These are phyloP conservation scores for Colletotrichum destructivum DNA, from an alignment of 2,329 filamentous ascomycete genomes.

Conservation along the genomic window DNA sequence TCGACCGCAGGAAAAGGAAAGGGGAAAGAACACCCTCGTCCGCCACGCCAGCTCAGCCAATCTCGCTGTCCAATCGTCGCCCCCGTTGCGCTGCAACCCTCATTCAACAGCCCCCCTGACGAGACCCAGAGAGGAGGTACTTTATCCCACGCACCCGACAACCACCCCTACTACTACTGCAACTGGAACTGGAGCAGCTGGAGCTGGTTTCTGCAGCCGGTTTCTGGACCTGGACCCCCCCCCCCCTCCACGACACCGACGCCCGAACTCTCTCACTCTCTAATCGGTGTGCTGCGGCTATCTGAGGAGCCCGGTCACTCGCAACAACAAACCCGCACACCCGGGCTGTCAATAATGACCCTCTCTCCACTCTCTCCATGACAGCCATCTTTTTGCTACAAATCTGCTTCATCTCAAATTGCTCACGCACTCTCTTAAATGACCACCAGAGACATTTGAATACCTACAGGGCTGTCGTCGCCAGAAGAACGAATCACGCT, in stretches of 20 bases:
- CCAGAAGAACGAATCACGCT: conserved; percentile 57
- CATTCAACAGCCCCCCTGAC: conserved; percentile 38
- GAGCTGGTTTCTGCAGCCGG: background rate
- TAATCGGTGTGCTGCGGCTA: conserved; percentile 30
- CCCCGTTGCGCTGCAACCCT: conserved; percentile 42
- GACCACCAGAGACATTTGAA: conserved; percentile 59
- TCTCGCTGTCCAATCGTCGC: conserved; percentile 42
- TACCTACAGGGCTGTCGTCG: conserved; percentile 59
- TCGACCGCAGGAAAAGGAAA: conserved; percentile 27
- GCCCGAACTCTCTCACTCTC: conserved; percentile 32
- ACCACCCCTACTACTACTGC: conserved; percentile 18
- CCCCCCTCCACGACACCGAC: conserved; percentile 23
- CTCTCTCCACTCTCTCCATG: conserved; percentile 57
- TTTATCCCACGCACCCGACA: conserved; percentile 19
- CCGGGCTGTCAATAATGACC: conserved; percentile 43
- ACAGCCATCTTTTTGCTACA: conserved; percentile 61
- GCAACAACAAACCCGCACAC: conserved; percentile 37
- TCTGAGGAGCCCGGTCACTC: conserved; percentile 29
- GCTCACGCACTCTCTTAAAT: conserved; percentile 61
- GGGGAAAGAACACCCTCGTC: conserved; percentile 36
- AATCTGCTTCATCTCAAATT: conserved; percentile 64
- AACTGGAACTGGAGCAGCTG: conserved; percentile 7
- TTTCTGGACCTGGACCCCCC: conserved; percentile 32
- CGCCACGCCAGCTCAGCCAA: conserved; percentile 41
- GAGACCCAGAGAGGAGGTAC: conserved; percentile 37